Evolutionary conservation across 2,329 filamentous ascomycete species (phyloP).

Genomic region (Neofusicoccum sp.): DNA sequence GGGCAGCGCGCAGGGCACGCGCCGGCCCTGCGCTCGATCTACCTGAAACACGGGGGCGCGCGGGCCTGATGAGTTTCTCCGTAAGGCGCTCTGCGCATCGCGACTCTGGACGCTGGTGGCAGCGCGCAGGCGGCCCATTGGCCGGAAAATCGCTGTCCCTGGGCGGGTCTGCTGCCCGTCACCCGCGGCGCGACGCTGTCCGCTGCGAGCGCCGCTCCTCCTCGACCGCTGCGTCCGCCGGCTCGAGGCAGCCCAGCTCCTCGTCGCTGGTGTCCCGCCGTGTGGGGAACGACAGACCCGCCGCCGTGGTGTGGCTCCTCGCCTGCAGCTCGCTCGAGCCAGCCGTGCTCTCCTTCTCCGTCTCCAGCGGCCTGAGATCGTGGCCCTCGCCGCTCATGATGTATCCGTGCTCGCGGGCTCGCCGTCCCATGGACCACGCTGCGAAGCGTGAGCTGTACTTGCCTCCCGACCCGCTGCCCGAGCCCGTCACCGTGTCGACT

Average conservation of each 20-base stretch:
- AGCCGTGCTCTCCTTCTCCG: neutral
- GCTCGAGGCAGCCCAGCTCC: constrained; percentile 5
- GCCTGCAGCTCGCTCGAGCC: neutral
- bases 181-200: neutral
- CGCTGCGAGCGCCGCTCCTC: neutral
- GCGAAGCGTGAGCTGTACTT: neutral
- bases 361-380: neutral
- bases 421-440: neutral
- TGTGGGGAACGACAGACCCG: neutral
- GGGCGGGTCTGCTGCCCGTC: neutral
- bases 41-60: neutral
- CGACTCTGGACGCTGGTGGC: neutral
- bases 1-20: neutral
- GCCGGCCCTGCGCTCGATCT: neutral
- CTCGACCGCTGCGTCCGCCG: neutral
- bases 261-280: neutral
- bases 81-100: neutral
- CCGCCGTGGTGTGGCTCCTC: neutral
- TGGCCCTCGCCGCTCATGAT: neutral
- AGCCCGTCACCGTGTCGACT: neutral
- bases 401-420: constrained; percentile 1
- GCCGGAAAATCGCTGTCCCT: neutral
- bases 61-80: neutral
- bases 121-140: neutral
- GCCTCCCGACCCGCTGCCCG: neutral